Evolutionary conservation across 2,329 filamentous ascomycete species (phyloP).

Genomic region (Sarocladiaceae sp.): DNA sequence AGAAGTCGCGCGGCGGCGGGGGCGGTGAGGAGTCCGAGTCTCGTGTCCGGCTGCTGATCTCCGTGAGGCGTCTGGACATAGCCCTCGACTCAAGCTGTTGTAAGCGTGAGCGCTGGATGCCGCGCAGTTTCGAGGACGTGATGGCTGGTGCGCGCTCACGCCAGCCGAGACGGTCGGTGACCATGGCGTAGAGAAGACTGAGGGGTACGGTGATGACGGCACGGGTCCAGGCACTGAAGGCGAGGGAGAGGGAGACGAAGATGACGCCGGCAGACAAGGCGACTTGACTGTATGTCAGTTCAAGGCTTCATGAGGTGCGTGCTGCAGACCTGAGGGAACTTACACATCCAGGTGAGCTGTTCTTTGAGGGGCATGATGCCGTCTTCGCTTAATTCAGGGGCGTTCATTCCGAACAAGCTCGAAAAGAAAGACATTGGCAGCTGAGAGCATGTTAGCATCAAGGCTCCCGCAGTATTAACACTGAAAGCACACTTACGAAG

Average conservation of each 20-base stretch:
- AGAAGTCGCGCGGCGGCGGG: not conserved
- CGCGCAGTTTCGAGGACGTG: slow-evolving; percentile 13
- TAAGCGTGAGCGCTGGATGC: slow-evolving; percentile 10
- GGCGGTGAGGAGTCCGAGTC: slow-evolving; percentile 1
- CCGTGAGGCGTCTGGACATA: slow-evolving; percentile 12
- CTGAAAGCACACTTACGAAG: slow-evolving; percentile 28
- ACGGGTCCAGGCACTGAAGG: slow-evolving; percentile 17
- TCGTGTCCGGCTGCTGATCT: slow-evolving; percentile 13
- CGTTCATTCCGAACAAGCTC: slow-evolving; percentile 33
- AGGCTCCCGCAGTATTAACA: not conserved
- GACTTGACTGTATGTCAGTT: slow-evolving; percentile 11
- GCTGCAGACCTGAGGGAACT: not conserved
- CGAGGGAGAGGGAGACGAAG: slow-evolving; percentile 15
- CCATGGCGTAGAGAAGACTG: slow-evolving; percentile 8
- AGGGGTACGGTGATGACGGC: slow-evolving; percentile 12
- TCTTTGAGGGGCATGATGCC: slow-evolving; percentile 13
- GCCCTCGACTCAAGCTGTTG: slow-evolving; percentile 13
- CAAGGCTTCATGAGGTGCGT: too few relatives aligned
- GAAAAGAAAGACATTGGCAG: slow-evolving; percentile 31
- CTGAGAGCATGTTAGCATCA: slow-evolving; percentile 14
- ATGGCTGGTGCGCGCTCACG: slow-evolving; percentile 12
- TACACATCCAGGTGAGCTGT: slow-evolving; percentile 19
- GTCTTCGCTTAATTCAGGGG: slow-evolving; percentile 16
- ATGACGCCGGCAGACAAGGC: slow-evolving; percentile 15
- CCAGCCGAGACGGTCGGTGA: slow-evolving; percentile 13